Conservation (phyloP, 495 filamentous ascomycete species). For the Daldinia grandis region DNA sequence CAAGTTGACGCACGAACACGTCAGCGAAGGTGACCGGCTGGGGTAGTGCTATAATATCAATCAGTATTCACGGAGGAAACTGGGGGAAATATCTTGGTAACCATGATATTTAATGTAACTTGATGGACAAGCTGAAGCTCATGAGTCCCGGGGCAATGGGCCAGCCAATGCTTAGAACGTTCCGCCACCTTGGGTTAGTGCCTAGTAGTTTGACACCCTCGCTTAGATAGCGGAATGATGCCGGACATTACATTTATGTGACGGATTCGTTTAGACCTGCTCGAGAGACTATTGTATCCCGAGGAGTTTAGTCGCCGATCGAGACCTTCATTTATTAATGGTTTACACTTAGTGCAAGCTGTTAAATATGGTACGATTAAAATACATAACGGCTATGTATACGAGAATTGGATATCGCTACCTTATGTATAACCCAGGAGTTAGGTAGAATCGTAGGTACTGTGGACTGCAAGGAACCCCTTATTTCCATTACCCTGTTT, state of each 20-base stretch:
- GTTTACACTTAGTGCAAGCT: neutral
- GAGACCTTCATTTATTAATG: neutral
- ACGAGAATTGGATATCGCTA: neutral
- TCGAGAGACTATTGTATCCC: neutral
- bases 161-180: neutral
- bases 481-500: neutral
- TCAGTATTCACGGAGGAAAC: neutral
- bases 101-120: slow-evolving; percentile 1
- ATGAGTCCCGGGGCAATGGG: neutral
- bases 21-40: neutral
- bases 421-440: neutral
- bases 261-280: neutral
- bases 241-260: neutral
- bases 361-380: neutral
- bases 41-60: neutral
- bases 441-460: neutral
- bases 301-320: neutral
- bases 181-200: neutral
- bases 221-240: neutral
- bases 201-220: neutral
- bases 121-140: neutral
- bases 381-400: neutral
- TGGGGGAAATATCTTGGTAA: neutral
- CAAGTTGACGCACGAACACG: neutral
- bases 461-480: neutral